Evolutionary conservation across 768 basidiomycete species (phyloP).

Genomic region (Filobasidium floriforme): DNA sequence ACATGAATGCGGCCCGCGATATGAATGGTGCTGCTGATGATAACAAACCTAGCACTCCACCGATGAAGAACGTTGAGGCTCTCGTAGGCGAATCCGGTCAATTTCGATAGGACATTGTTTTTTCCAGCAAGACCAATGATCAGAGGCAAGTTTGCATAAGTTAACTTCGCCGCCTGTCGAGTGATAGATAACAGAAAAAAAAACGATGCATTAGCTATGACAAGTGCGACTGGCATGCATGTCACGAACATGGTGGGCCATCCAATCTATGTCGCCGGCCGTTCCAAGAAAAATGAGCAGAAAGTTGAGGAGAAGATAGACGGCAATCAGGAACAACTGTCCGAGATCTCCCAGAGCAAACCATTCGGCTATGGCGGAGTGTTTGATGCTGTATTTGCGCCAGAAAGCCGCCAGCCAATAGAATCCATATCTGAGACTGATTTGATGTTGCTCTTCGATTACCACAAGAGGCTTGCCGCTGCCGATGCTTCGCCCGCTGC

Average conservation of each 20-base stretch:
- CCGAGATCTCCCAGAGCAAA: conserved; percentile 23
- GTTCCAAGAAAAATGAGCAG: conserved; percentile 21
- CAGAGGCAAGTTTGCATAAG: conserved; percentile 24
- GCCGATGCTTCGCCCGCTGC: not conserved
- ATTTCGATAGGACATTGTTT: conserved; percentile 19
- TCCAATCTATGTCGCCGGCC: conserved; percentile 23
- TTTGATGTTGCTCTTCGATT: conserved; percentile 1
- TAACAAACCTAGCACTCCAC: conserved; percentile 22
- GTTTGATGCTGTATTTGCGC: conserved; percentile 24
- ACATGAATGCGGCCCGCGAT: conserved; percentile 22
- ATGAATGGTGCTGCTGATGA: conserved; percentile 22
- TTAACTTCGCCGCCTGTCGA: conserved; percentile 16
- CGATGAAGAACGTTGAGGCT: conserved; percentile 23
- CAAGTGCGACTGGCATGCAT: not conserved
- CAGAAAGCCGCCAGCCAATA: conserved; percentile 24
- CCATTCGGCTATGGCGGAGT: conserved; percentile 17
- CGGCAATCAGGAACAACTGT: conserved; percentile 19
- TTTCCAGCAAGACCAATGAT: conserved; percentile 24
- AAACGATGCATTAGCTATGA: not conserved
- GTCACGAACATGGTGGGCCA: conserved; percentile 18
- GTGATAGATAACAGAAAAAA: not conserved
- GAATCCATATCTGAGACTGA: conserved; percentile 6
- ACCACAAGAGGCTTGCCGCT: not conserved
- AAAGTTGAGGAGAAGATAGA: conserved; percentile 24
- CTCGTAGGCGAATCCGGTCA: conserved; percentile 24